phyloP scores from a whole-genome alignment of 495 filamentous ascomycete genomes.

The Clavariopsis aquatica region DNA sequence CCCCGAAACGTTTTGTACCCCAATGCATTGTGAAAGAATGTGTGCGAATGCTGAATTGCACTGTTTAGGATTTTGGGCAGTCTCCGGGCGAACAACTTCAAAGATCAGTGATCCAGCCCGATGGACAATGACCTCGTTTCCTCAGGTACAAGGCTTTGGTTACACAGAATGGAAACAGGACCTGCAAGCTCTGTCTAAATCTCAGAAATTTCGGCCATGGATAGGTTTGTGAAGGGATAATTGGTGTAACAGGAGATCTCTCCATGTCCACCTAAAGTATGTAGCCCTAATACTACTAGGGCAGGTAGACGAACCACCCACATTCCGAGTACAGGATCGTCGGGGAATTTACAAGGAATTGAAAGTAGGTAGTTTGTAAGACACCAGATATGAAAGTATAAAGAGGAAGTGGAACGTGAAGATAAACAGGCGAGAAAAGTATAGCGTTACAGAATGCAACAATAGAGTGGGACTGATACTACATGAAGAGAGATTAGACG shows the following conservation, averaged over 20 bases:
- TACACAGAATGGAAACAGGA: background rate
- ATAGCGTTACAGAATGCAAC: too few species aligned
- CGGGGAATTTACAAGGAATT: too few species aligned
- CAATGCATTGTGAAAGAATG: background rate
- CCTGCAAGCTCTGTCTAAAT: background rate
- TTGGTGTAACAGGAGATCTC: background rate
- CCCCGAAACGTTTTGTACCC: background rate
- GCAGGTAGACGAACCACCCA: background rate
- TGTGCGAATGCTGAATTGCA: background rate
- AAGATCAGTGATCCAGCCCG: background rate
- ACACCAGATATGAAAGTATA: too few species aligned
- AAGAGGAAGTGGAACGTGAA: too few species aligned
- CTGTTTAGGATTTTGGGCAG: background rate
- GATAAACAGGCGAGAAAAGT: too few species aligned
- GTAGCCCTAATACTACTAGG: background rate
- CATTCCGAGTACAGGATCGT: background rate
- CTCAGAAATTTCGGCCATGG: background rate
- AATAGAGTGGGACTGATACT: too few species aligned
- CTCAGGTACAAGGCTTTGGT: background rate
- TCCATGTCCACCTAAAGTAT: background rate
- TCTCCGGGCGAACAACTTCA: background rate
- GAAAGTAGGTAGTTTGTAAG: too few species aligned
- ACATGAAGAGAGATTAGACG: too few species aligned
- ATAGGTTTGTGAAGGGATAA: background rate
- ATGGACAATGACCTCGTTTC: background rate